Base-by-base conservation (phyloP, 129 eudicot genomes). In the Oenanthe sinensis region DNA sequence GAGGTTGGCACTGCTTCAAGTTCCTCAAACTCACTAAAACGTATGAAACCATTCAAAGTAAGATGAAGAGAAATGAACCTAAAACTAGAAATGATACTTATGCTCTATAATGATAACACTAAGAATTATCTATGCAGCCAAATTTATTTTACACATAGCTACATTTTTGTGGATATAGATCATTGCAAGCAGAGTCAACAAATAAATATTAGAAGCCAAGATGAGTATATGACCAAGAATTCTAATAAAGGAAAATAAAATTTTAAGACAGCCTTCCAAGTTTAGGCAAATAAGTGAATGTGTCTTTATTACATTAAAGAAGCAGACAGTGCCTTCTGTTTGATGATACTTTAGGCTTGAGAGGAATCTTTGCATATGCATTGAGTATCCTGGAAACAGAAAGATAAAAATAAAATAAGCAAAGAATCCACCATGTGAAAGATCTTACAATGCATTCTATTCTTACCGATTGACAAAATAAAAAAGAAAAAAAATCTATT, bases 1-100 rank as follows among this genome's bases (percentile, higher is more conserved):
- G 87, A 87, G 55, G 91, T 87, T 55, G 93, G 91, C 12, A 85
- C 86, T 22, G 91, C 91, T 86, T 91, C 93, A 80, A 91, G 93
- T 83, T 87, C 97, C 81, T 91, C 93, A 80, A 87, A 87, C 78
- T 91, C 97, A 71, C 97, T 91, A 77, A 80, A 39, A 80, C 0
- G 40, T n/a, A 81, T 55, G 55, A 65, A 11, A 75, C 19, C 9
- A 4, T 44, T 19, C 0, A 42, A 37, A 28, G 15, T 15, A 15
- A 19, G 55, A 49, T 15, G 20, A 49, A 16, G 55, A 49, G 20
- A 69, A 45, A 33, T 11, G 14, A 52, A 26, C 19, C 9, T 33
- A 43, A 49, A 72, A 65, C 16, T 46, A 40, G 40, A 77, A 43
- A 60, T 40, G 54, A 77, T 22, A 9, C 11, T 17, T 16, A 39